Evolutionary conservation across 768 basidiomycete species (phyloP), one percentile per base, ranked within the genome.

Genomic region (Kwoniella sp.): DNA sequence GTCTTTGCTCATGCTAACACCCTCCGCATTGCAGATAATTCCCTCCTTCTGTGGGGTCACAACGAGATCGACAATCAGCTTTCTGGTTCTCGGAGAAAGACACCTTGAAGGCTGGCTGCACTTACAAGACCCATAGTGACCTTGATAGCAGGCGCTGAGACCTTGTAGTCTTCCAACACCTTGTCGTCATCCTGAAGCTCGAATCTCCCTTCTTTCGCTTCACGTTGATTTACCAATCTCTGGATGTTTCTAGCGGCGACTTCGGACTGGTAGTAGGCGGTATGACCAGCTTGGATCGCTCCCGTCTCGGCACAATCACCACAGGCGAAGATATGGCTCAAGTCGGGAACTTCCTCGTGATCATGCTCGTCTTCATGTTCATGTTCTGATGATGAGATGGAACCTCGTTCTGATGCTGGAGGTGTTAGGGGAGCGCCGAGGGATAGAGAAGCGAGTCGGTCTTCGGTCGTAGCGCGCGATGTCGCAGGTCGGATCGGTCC

Each of bases 251-350:
- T 64, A 2, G 74, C 79, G 1, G 79, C 80, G 1, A 79, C 74
- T 40, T 73, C 74, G 12, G 70, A 78, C 60, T 80, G 79, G 51
- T 72, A 78, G 52, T 74, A 80, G 1, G 77, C 80, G 10, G 78
- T 79, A 65, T 79, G 79, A n/a, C 80, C 80, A 24, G 80, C 80
- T 65, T 79, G 74, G 58, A 81, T 79, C 15, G 77, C 74, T 8
- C 68, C 74, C 5, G 77, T 76, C 40, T 78, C 72, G 0, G 77
- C 77, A 48, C 79, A 79, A 60, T 81, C 80, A 17, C 80, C 80
- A 54, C 76, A 67, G 8, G 80, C 79, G 52, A 78, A 81, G 37
- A 78, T 66, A 57, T 77, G 70, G 15, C 68, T 58, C 59, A 72
- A 26, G 22, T 68, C 58, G 21, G 44, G 47, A 17, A 24, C 33